Evolutionary conservation across 1,139 yeast genomes (phyloP), one percentile per base, ranked within the genome.

Genomic region (Taphrina deformans): DNA sequence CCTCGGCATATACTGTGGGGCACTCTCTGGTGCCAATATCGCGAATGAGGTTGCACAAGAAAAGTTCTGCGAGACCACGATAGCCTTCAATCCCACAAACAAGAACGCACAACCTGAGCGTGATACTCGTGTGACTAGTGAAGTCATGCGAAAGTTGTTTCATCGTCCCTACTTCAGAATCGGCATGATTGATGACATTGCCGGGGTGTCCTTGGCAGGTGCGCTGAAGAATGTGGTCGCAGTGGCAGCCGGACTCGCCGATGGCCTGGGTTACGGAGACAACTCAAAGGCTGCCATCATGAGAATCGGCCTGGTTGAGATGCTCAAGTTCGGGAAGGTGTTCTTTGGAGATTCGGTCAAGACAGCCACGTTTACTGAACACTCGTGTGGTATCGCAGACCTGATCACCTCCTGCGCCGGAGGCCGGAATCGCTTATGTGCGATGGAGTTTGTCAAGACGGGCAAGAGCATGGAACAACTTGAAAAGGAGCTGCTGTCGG

Each of bases 241-340:
- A 62, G 82, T 89, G 73, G 91, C 95, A 66, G 96, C 95, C 66
- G 98, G 97, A 64, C 88, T 91, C 75, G 97, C 91, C 68, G 96
- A 89, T 78, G 97, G 97, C 71, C 83, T 88, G 68, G 96, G 96
- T 66, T 92, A 98, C 97, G 98, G 98, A 75, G 96, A 90, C 79
- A 92, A 92, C 75, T 97, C 98, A 71, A 89, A 91, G 78, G 88
- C 97, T 61, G 97, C 97, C 61, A 85, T 92, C 72, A 90, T 91
- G 92, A 85, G 98, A 79, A 86, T 95, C 71, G 98, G 98, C 60
- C 78, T 92, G 67, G 82, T 86, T 73, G 98, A 92, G 79, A 89
- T 87, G 78, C 87, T 90, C 75, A 84, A 83, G 77, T 92, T 92
- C 76, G 95, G 96, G 61, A 83, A 85, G 72, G 82, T 83, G 70